Base-by-base conservation (phyloP, 306 rosid genomes). In the Acacia crassicarpa region DNA sequence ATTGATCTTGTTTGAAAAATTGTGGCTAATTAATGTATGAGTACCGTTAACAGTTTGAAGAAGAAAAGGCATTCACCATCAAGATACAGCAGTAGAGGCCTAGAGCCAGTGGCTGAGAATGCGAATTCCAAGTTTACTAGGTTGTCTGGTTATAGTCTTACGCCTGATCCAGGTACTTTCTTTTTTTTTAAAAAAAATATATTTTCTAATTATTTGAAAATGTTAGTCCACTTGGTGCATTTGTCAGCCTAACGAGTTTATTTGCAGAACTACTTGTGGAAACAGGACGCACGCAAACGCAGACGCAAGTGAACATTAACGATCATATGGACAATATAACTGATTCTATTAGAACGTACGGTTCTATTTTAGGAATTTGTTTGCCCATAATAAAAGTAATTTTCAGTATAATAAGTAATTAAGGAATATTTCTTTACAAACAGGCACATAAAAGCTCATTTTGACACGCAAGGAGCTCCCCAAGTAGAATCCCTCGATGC, bases 361-460 rank as follows among this genome's bases (percentile, higher is more conserved):
- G 33, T 30, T 77, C 80, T 80, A 48, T 45, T 20, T 38, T 19
- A 30, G 11, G 23, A 84, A 54, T 58, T 75, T 76, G 59, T 25
- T 56, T 44, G 75, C 25, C 65, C 19, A 54, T 74, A 41, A 56
- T 43, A 69, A 63, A 65, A 33, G 49, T 74, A 56, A 75, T 19
- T 43, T 86, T 78, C 61, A 20, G 30, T 40, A 61, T 16, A 19
- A 75, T 46, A 65, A 70, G 75, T 54, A 65, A 65, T 63, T 40
- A 13, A 77, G 1, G 14, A 65, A 54, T 83, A 74, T 76, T 74
- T 69, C 69, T 56, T 78, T 53, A 56, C 67, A 61, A 86, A 38
- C 86, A 95, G 99, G 84, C 94, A 92, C 48, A 76, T 95, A 93
- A 95, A 89, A 87, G 84, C 89, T 33, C 91, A 95, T 83, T 95